Conservation (phyloP, 2,329 filamentous ascomycete species). For the Ophiosphaerella narmari region DNA sequence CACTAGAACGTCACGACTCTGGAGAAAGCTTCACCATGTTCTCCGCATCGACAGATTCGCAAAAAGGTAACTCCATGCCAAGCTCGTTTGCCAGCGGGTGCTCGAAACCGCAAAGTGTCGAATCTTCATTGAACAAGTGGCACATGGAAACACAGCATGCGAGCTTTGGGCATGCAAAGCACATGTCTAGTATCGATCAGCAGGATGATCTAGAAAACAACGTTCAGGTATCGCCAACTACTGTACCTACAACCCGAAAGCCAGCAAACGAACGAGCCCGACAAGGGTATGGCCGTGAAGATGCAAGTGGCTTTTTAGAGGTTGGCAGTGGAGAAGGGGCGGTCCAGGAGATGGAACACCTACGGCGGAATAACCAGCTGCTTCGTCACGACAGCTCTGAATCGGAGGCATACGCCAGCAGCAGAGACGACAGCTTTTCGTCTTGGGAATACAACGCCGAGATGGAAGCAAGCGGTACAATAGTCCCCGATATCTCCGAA, state of each 20-base stretch:
- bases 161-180: conserved; percentile 37
- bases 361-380: conserved; percentile 48
- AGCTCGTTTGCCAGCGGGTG: conserved; percentile 53
- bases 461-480: conserved; percentile 50
- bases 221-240: conserved; percentile 34
- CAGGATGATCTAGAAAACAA: conserved; percentile 22
- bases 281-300: conserved; percentile 18
- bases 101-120: conserved; percentile 30
- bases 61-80: conserved; percentile 57
- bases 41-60: conserved; percentile 64
- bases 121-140: conserved; percentile 36
- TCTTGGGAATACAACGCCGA: conserved; percentile 36
- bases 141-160: conserved; percentile 29
- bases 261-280: conserved; percentile 9
- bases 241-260: conserved; percentile 23
- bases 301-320: conserved; percentile 18
- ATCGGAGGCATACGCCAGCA: conserved; percentile 44
- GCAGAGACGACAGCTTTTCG: conserved; percentile 31
- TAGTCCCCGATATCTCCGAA: conserved; percentile 43
- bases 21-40: conserved; percentile 68
- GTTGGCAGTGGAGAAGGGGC: conserved; percentile 37
- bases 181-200: conserved; percentile 7
- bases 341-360: conserved; percentile 44
- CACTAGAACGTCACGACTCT: conserved; percentile 59
- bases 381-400: conserved; percentile 48